Evolutionary conservation across 768 basidiomycete species (phyloP), one percentile per base, ranked within the genome.

Genomic region (Paxillus ammoniavirescens): DNA sequence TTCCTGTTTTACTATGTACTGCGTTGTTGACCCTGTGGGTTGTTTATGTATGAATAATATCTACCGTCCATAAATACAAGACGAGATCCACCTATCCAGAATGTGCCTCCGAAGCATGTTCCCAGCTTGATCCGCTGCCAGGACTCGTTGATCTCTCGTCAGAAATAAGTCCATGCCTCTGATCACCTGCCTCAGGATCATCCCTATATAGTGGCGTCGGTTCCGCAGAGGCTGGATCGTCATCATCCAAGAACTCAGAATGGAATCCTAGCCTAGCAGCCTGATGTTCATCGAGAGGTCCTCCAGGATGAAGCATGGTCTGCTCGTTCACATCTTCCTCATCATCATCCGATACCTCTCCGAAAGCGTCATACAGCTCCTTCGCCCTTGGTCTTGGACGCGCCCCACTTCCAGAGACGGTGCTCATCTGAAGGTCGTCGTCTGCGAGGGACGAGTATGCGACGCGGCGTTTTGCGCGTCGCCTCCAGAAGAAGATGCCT

Each of bases 361-460:
- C 93, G 72, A 98, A 98, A 15, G 96, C 95, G 70, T 98, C 94
- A 63, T 98, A 98, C 56, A 99, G 66, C 71, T 98, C 96, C 73
- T 89, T 89, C 47, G 93, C 89, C 47, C 86, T 78, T 36, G 78
- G 73, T 21, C 77, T 61, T 12, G 70, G 47, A 15, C 57, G 60
- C 50, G 42, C 58, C 28, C 74, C 70, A 4, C 73, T 64, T 21
- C 76, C 69, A 17, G 80, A 76, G 30, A 97, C 69, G 4, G 86
- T 67, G 47, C 79, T 82, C 92, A 98, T 93, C 8, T 85, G 83
- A 50, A 95, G 70, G 47, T 88, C 87, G 49, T 89, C 88, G 21
- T 65, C 82, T 4, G 79, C 77, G 28, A 93, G 68, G 14, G 79
- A 76, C 13, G 78, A 76, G 65, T 93, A 93, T 9, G 75, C 75